phyloP scores from a whole-genome alignment of 805 yeast species.

The Nakazawaea holstii region DNA sequence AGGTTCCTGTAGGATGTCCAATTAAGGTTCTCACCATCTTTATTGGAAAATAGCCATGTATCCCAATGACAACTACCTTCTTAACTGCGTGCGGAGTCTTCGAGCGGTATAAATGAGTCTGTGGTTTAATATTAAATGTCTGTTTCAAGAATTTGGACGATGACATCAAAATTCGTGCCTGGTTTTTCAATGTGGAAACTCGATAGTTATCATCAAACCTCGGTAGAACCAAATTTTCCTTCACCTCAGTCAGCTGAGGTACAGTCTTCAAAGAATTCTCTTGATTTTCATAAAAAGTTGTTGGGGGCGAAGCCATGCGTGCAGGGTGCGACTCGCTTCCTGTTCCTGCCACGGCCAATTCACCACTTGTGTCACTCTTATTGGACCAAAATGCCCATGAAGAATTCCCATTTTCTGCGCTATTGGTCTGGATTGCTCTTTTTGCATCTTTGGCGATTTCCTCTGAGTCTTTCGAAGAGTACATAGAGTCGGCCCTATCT shows the following conservation, averaged over 20 bases:
- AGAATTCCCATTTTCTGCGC: conserved; percentile 14
- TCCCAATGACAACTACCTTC: conserved; percentile 79
- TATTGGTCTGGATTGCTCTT: conserved; percentile 17
- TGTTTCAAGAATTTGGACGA: conserved; percentile 15
- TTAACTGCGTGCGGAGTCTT: conserved; percentile 17
- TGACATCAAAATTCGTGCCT: conserved; percentile 18
- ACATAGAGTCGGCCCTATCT: conserved; percentile 11
- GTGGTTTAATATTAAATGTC: conserved; percentile 17
- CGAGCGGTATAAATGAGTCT: conserved; percentile 25
- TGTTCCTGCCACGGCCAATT: conserved; percentile 25
- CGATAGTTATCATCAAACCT: conserved; percentile 21
- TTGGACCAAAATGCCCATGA: conserved; percentile 24
- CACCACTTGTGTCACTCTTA: conserved; percentile 14
- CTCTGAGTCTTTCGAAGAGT: conserved; percentile 16
- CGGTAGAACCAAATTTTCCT: conserved; percentile 20
- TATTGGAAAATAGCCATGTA: conserved; percentile 93
- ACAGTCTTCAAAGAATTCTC: conserved; percentile 15
- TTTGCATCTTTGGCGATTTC: conserved; percentile 19
- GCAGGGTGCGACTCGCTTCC: conserved; percentile 22
- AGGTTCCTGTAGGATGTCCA: conserved; percentile 93
- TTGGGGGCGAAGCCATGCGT: conserved; percentile 19
- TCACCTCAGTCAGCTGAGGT: neutral
- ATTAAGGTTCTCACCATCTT: conserved; percentile 74
- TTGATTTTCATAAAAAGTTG: conserved; percentile 22
- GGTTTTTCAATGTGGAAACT: conserved; percentile 20